phyloP scores from a whole-genome alignment of 805 yeast genomes.

The Lipomyces yamadae region DNA sequence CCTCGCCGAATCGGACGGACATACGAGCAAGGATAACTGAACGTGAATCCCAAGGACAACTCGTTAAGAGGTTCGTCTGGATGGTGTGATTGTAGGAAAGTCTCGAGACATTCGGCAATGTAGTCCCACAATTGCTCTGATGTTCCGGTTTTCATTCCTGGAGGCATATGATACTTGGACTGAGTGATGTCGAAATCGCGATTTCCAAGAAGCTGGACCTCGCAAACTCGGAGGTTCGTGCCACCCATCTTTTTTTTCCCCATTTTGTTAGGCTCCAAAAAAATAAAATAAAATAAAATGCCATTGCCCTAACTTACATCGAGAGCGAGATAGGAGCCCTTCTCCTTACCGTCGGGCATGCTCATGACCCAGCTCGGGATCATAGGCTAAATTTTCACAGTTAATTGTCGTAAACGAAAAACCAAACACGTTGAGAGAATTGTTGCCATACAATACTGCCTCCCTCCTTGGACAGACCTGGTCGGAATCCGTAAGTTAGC shows the following conservation, averaged over 20 bases:
- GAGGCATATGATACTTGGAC: constrained; percentile 76
- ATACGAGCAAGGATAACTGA: constrained; percentile 71
- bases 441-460: constrained; percentile 41
- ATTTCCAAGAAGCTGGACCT: constrained; percentile 81
- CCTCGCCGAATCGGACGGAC: neutral
- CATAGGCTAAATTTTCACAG: constrained; percentile 63
- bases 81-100: constrained; percentile 72
- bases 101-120: constrained; percentile 78
- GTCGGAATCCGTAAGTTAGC: too few relatives aligned
- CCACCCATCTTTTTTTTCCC: constrained; percentile 69
- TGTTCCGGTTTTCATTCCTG: constrained; percentile 74
- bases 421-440: neutral
- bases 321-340: constrained; percentile 87
- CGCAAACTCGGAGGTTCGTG: constrained; percentile 90
- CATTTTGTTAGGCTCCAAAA: neutral
- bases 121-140: constrained; percentile 78
- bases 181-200: constrained; percentile 84
- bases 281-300: too few relatives aligned
- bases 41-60: constrained; percentile 90
- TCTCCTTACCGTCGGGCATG: constrained; percentile 88
- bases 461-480: constrained; percentile 41
- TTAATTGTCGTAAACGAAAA: neutral
- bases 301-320: constrained; percentile 50
- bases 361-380: constrained; percentile 96
- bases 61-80: constrained; percentile 60